Evolutionary conservation across 2,329 filamentous ascomycete species (phyloP), one percentile per base, ranked within the genome.

Genomic region (Trichoderma sp.): DNA sequence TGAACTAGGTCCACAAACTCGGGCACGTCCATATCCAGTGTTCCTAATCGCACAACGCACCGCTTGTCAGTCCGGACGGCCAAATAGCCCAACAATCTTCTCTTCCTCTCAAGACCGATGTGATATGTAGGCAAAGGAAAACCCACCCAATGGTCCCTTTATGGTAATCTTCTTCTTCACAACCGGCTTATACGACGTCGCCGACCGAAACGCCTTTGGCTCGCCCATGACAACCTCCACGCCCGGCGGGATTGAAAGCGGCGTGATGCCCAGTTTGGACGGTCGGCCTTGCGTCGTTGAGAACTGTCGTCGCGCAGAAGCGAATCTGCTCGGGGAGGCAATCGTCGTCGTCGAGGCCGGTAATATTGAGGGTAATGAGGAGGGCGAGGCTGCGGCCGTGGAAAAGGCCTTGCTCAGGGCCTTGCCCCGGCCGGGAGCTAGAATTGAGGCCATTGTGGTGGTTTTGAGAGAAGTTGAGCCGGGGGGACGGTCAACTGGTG

Each of bases 231-330:
- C 82, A 52, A 99, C 84, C 63, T 91, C 91, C 68, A 99, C 96
- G 71, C 93, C 92, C 0, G 92, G 90, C 0, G 95, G 95, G 37
- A 97, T 85, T 66, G 92, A 90, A 65, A 97, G 87, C 28, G 92
- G 87, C 70, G 91, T 91, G 74, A 89, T 87, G 74, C 96, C 96
- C 71, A 99, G 91, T 84, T 97, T 96, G 55, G 95, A 97, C 69
- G 84, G 81, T 74, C 85, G 84, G 77, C 81, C 80, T 65, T 88
- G 78, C 54, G 92, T 91, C 52, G 89, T 90, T 68, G 92, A 94
- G 83, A 97, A 97, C 18, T 69, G 65, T 69, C 71, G 71, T 66
- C 59, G 71, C 51, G 60, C 49, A 18, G 60, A 64, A 43, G 30
- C 28, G 49, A 54, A 66, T 71, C 71, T 82, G 81, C 76, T 86